Base-by-base conservation (phyloP, 2,329 filamentous ascomycete genomes). In the Aspergillus felis region DNA sequence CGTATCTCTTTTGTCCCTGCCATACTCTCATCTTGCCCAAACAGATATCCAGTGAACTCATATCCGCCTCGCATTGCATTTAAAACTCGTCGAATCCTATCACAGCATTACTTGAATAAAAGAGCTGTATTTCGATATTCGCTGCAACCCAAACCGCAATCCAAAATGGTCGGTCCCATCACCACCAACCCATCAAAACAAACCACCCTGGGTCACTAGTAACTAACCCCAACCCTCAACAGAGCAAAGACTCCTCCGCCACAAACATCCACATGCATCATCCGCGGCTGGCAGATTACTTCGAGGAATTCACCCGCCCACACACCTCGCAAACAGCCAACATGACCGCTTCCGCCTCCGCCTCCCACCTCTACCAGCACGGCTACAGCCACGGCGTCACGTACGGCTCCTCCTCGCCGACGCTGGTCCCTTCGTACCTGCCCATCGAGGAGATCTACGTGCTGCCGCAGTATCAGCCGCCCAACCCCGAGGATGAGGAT, bases 401-500 rank as follows among this genome's bases (percentile, higher is more conserved):
- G 2, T 73, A 72, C 61, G 69, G 68, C 41, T 67, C 70, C 1
- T 65, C 68, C 1, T 67, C 70, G 1, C 64, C 66, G 5, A 61
- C 75, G 2, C 68, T 69, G 7, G 67, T 76, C 51, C 74, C 75
- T 2, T 76, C 74, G 4, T 79, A 74, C 67, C 70, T 81, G 7
- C 78, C 79, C n/a, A 73, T 79, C 55, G 85, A 88, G 68, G 82
- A 85, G 50, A 86, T 88, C 67, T 81, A 83, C 64, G 80, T 88
- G 2, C 76, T 81, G 6, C 79, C 82, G 17, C 81, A 87, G 57
- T 81, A 85, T 57, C 83, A 87, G 66, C 85, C 85, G 0, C 71
- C 84, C 14, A 87, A 87, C 60, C 85, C 85, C 0, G 85, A 87
- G 67, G 85, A 87, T 61, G 84, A 88, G 68, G 85, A 87, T 60